Conservation (phyloP, 352 stramenopile species). For the Phytophthora idaei region DNA sequence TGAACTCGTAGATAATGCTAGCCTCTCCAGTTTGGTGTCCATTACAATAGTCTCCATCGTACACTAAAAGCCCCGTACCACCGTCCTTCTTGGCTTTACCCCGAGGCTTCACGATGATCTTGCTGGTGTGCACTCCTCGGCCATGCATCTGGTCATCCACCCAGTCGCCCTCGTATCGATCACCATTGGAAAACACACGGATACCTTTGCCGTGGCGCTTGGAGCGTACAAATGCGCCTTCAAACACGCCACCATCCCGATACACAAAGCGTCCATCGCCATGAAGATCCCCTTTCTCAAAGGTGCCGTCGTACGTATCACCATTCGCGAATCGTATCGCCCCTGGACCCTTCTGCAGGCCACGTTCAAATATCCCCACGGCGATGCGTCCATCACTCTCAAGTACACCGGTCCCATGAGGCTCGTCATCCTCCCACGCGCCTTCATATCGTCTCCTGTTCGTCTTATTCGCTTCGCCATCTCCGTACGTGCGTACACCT, state of each 20-base stretch:
- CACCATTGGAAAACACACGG: conserved; percentile 57
- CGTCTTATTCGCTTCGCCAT: conserved; percentile 26
- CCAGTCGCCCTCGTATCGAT: conserved; percentile 69
- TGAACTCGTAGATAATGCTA: conserved; percentile 49
- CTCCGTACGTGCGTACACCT: conserved; percentile 62
- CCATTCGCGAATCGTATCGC: conserved; percentile 63
- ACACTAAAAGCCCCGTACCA: conserved; percentile 31
- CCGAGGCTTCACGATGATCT: conserved; percentile 9
- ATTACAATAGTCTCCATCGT: conserved; percentile 54
- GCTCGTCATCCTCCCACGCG: conserved; percentile 63
- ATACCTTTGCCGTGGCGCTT: conserved; percentile 60
- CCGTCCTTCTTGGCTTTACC: conserved; percentile 14
- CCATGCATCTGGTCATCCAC: conserved; percentile 65
- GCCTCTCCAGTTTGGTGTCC: conserved; percentile 55
- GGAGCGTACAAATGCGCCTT: conserved; percentile 51
- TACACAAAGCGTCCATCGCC: conserved; percentile 55
- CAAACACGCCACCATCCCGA: conserved; percentile 59
- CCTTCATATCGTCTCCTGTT: conserved; percentile 63
- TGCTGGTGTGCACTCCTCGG: conserved; percentile 41
- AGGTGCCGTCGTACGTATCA: conserved; percentile 74
- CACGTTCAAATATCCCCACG: conserved; percentile 61
- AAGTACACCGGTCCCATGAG: conserved; percentile 61
- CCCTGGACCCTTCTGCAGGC: conserved; percentile 60
- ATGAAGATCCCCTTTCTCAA: conserved; percentile 49
- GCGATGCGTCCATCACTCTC: conserved; percentile 58